Conservation (phyloP, 345 rosid species). For the Brassica cretica region DNA sequence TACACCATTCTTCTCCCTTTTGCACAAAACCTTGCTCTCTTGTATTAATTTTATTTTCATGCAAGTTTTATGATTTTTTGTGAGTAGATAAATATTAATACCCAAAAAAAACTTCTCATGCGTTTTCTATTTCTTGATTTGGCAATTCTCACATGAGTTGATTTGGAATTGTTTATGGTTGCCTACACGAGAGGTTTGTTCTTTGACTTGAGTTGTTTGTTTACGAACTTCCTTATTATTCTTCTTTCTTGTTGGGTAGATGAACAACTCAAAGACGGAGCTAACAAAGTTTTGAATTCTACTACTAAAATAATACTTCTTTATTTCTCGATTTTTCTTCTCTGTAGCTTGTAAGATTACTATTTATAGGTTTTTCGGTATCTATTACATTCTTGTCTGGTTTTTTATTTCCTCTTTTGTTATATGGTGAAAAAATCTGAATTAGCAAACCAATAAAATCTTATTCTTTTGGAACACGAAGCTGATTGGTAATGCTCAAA, state of each 20-base stretch:
- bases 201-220: slow-evolving; percentile 27
- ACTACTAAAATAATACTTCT: not conserved
- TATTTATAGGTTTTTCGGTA: slow-evolving; percentile 21
- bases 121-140: slow-evolving; percentile 27
- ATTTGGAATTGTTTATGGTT: slow-evolving; percentile 24
- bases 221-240: not conserved
- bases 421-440: slow-evolving; percentile 34
- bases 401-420: slow-evolving; percentile 17
- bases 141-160: slow-evolving; percentile 26
- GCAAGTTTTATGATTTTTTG: slow-evolving; percentile 31
- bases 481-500: slow-evolving; percentile 23
- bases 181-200: slow-evolving; percentile 42
- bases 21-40: slow-evolving; percentile 2
- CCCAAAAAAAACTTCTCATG: slow-evolving; percentile 2
- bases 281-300: slow-evolving; percentile 32
- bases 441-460: slow-evolving; percentile 32
- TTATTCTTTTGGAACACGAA: slow-evolving; percentile 14
- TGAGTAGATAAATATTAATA: not conserved
- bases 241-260: slow-evolving; percentile 25
- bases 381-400: slow-evolving; percentile 18
- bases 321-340: not conserved
- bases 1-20: slow-evolving; percentile 22
- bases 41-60: slow-evolving; percentile 23
- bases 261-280: slow-evolving; percentile 44
- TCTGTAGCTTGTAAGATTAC: slow-evolving; percentile 3